Percentiles rank a stretch among this genome's conserved stretches.
Conservation (phyloP, 306 rosid genomes). For the Quercus rubra region DNA sequence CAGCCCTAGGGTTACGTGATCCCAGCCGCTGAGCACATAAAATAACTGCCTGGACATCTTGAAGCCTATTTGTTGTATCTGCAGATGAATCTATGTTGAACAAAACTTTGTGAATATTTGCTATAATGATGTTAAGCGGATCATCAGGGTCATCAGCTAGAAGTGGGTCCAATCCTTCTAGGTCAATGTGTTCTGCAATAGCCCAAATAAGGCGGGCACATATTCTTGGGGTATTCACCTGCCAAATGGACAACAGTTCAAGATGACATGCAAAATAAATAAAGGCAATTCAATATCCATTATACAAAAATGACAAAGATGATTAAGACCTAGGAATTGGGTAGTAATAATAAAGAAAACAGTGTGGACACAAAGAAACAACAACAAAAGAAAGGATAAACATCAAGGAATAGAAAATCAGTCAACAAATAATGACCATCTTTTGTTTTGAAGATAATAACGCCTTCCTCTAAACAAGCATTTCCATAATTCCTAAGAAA, state of each 20-base stretch:
- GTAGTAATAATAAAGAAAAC: not conserved
- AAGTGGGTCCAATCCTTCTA: constrained; percentile 97
- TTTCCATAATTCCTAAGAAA: not conserved
- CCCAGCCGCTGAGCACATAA: constrained; percentile 88
- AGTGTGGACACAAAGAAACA: not conserved
- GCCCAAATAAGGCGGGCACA: constrained; percentile 93
- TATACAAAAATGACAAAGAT: not conserved
- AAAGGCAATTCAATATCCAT: not conserved
- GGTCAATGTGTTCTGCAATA: constrained; percentile 89
- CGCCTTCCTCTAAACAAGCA: not conserved
- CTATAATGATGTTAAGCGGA: constrained; percentile 76
- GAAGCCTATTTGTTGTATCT: constrained; percentile 88
- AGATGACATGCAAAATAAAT: not conserved
- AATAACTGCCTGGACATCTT: constrained; percentile 95
- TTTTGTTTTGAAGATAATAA: not conserved
- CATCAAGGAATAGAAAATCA: not conserved
- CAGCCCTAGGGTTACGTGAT: constrained; percentile 92
- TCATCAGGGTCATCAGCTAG: constrained; percentile 98
- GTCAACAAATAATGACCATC: not conserved
- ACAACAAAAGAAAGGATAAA: not conserved
- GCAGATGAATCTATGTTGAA: constrained; percentile 71
- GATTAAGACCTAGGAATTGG: not conserved
- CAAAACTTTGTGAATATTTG: constrained; percentile 83
- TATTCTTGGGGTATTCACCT: constrained; percentile 91
- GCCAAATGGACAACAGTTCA: constrained; percentile 33